Evolutionary conservation across 305 asterid genomes (phyloP), one percentile per base, ranked within the genome.

Genomic region (Fraxinus latifolia): DNA sequence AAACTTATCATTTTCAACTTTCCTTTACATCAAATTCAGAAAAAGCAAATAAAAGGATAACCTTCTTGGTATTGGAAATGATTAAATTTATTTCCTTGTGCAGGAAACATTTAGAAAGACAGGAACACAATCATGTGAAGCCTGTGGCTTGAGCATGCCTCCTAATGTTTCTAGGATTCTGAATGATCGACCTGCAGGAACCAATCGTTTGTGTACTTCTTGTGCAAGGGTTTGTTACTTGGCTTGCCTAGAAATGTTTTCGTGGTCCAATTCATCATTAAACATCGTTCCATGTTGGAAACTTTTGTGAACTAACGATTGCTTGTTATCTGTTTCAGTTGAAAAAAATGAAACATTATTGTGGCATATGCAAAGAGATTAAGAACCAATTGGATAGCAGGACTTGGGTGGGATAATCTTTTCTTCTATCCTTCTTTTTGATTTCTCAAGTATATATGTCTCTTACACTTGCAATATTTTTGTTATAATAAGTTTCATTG

Each of bases 331-430:
- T 78, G 47, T 85, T 87, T 82, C 93, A 96, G 99, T 86, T 92
- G 87, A 96, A 92, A 86, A 96, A 94, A 83, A 88, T 85, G 83
- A 96, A 93, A 85, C 98, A 96, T 86, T 96, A 80, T 81, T 96
- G 99, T 87, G 97, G 95, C 86, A 90, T 96, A 86, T 96, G 99
- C 95, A 94, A 96, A 88, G 95, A 94, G 92, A 94, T 93, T 42
- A 87, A 95, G 81, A 94, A 92, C 85, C 95, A 89, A 77, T 86
- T 93, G 3, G 98, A 94, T 85, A 91, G 85, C 37, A 95, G 97
- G 79, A 94, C 94, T 86, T 96, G 99, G 99, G 99, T 96, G 86
- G 86, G 95, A 80, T 70, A 84, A 77, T 77, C 84, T 84, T 67
- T 81, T 65, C 76, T 74, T 67, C 58, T 76, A 80, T 31, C 67